Conservation (phyloP, 2,329 filamentous ascomycete genomes). For the Aureobasidium subglaciale region DNA sequence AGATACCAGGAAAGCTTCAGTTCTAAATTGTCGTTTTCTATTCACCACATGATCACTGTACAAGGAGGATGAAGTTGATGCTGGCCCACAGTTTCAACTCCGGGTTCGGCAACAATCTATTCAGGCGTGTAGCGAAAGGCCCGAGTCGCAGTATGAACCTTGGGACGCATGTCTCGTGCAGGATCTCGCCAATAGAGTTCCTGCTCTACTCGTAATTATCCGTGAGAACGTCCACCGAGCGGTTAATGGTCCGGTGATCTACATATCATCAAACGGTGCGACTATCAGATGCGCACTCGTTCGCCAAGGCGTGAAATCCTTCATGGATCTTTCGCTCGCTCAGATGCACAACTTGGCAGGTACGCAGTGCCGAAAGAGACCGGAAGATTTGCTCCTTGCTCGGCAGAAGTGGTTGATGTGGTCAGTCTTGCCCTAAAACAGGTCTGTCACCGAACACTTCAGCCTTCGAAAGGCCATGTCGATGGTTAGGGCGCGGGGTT, state of each 20-base stretch:
- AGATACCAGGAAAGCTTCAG: neutral
- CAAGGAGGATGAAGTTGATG: neutral
- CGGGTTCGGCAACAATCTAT: neutral
- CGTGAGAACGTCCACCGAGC: neutral
- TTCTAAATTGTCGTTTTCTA: conserved; percentile 6
- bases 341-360: conserved; percentile 12
- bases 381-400: neutral
- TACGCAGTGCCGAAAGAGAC: neutral
- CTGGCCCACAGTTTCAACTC: conserved; percentile 1
- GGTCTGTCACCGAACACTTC: neutral
- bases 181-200: neutral
- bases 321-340: neutral
- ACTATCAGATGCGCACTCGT: neutral
- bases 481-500: neutral
- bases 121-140: conserved; percentile 12
- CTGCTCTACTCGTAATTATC: conserved; percentile 4
- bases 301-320: conserved; percentile 3
- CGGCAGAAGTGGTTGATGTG: conserved; percentile 3
- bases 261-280: neutral
- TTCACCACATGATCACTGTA: neutral
- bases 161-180: neutral
- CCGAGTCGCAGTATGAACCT: neutral
- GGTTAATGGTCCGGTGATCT: conserved; percentile 8
- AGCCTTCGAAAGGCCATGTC: neutral
- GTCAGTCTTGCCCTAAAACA: neutral